Evolutionary conservation across 345 rosid species (phyloP), one percentile per base, ranked within the genome.

Genomic region (Laguncularia racemosa): DNA sequence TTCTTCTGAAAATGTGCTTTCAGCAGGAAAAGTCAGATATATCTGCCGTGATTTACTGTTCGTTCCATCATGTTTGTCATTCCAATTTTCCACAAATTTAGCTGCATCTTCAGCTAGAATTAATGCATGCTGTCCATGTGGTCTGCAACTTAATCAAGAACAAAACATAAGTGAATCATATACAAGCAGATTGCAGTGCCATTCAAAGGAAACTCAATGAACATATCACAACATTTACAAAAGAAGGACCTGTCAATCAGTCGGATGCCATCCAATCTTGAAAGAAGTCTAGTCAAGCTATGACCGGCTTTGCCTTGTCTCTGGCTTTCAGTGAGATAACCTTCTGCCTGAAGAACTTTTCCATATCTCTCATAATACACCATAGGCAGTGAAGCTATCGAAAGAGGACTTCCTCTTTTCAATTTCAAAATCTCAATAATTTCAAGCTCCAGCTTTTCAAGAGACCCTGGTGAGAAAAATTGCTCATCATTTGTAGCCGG

Each of bases 251-350:
- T 82, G 69, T 80, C 92, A 2, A 85, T 78, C 2, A 85, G 67
- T 12, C 64, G 72, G 58, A 85, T 68, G 15, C 75, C 65, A 66
- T 63, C 74, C 69, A 85, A 47, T 58, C 85, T 55, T 14, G 81
- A 84, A 23, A 85, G 84, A 61, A 82, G 92, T 63, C 78, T 80
- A 2, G 92, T 85, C 67, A 85, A 64, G 60, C 84, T 82, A 51
- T 76, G 81, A 46, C 92, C 92, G 44, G 84, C 73, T 60, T 78
- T 82, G 20, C 92, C 92, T 46, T 85, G 85, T 33, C 92, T 72
- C 69, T 82, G 92, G 69, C 92, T 85, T 65, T 82, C 92, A 1
- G 88, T 76, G 28, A 82, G 86, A 61, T 85, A 85, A 15, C 92
- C 88, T 6, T 82, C 88, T 4, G 84, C 88, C 57, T 76, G 92